phyloP scores from a whole-genome alignment of 1,284 basidiomycete genomes.

The Agaricales sp. region DNA sequence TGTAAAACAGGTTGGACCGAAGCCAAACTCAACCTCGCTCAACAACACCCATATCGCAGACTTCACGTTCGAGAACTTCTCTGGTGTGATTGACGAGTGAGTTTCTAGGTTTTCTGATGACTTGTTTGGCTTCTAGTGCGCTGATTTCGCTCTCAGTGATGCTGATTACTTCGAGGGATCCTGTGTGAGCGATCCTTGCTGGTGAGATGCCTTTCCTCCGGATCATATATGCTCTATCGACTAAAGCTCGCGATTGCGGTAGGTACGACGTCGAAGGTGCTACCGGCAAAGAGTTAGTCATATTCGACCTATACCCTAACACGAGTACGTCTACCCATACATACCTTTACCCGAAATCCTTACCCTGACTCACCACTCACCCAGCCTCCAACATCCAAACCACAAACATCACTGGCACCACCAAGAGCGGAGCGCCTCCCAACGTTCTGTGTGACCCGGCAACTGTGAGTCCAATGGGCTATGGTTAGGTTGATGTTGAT shows the following conservation, averaged over 20 bases:
- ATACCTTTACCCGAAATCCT: not conserved
- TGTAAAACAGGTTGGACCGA: slow-evolving; percentile 33
- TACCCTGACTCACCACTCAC: too few species aligned
- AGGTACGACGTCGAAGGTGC: slow-evolving; percentile 39
- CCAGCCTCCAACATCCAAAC: slow-evolving; percentile 40
- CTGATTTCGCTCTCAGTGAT: slow-evolving; percentile 19
- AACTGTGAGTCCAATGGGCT: too few species aligned
- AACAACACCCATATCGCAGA: slow-evolving; percentile 49
- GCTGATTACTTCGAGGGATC: slow-evolving; percentile 43
- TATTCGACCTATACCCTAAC: slow-evolving; percentile 44
- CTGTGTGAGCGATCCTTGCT: slow-evolving; percentile 48
- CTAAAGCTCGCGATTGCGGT: too few species aligned
- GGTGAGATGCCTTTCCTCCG: slow-evolving; percentile 23
- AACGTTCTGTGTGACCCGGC: slow-evolving; percentile 45
- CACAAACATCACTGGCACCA: slow-evolving; percentile 34
- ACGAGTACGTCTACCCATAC: slow-evolving; percentile 26
- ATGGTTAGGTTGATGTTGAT: too few species aligned
- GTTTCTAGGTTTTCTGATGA: slow-evolving; percentile 12
- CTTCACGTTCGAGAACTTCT: slow-evolving; percentile 45
- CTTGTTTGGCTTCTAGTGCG: not conserved
- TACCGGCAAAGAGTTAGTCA: slow-evolving; percentile 48
- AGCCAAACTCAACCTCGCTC: slow-evolving; percentile 28
- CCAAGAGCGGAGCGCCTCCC: slow-evolving; percentile 30
- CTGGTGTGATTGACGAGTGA: slow-evolving; percentile 42
- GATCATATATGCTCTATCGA: too few species aligned